Percentiles rank a stretch among this genome's conserved stretches.
phyloP scores from a whole-genome alignment of 1,139 yeast genomes.

The Blastobotrys buckinghamii region DNA sequence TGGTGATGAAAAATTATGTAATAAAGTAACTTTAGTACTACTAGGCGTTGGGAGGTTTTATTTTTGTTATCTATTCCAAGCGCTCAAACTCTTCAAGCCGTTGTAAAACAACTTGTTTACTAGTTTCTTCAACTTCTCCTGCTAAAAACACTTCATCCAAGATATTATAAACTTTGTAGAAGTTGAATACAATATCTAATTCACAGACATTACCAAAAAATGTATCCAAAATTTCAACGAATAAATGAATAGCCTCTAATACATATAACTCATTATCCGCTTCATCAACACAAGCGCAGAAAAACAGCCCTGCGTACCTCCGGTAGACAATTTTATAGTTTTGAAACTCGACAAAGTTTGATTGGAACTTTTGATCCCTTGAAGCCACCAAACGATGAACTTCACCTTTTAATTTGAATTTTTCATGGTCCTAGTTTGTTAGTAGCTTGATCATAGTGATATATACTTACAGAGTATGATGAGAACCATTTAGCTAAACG shows the following conservation, averaged over 20 bases:
- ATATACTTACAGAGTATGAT: slow-evolving; percentile 32
- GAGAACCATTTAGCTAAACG: slow-evolving; percentile 79
- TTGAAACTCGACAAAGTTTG: slow-evolving; percentile 47
- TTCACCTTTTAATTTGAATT: slow-evolving; percentile 48
- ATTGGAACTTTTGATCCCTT: slow-evolving; percentile 75
- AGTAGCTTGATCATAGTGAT: background rate
- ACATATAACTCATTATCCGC: slow-evolving; percentile 75
- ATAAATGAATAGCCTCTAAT: slow-evolving; percentile 77
- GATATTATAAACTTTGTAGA: slow-evolving; percentile 84
- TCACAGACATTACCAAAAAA: slow-evolving; percentile 93
- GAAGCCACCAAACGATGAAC: slow-evolving; percentile 77
- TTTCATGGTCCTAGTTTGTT: slow-evolving; percentile 44
- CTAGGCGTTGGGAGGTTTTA: too few species aligned
- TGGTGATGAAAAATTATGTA: too few species aligned
- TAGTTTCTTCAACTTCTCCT: slow-evolving; percentile 82
- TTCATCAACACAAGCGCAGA: slow-evolving; percentile 70
- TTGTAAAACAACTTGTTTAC: slow-evolving; percentile 69
- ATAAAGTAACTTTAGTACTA: too few species aligned
- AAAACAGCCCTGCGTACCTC: slow-evolving; percentile 87
- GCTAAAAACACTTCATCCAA: slow-evolving; percentile 78
- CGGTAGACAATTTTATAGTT: slow-evolving; percentile 71
- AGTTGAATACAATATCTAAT: slow-evolving; percentile 87
- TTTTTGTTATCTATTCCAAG: slow-evolving; percentile 20
- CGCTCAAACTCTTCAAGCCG: slow-evolving; percentile 42
- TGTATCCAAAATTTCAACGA: slow-evolving; percentile 82